Conservation (phyloP, 805 yeast species). For the Dipodascus geniculatus region DNA sequence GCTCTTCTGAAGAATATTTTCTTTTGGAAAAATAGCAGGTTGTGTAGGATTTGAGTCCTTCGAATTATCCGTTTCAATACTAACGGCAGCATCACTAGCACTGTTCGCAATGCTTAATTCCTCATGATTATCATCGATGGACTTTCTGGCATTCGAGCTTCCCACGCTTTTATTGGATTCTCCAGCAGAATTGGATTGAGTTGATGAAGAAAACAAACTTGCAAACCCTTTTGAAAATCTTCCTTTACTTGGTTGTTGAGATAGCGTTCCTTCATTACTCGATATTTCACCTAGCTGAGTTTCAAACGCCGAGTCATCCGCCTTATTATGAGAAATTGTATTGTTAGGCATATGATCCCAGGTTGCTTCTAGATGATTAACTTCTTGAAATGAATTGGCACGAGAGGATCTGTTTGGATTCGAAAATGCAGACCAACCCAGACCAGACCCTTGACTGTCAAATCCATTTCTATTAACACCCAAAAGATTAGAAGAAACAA, state of each 20-base stretch:
- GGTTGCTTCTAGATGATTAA: neutral
- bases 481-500: neutral
- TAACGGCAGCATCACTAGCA: conserved; percentile 5
- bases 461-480: neutral
- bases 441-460: neutral
- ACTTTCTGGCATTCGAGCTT: neutral
- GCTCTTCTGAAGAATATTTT: conserved; percentile 15
- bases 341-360: conserved; percentile 1
- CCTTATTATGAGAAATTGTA: neutral
- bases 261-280: neutral
- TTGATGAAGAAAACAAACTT: conserved; percentile 10
- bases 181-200: neutral
- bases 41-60: conserved; percentile 6
- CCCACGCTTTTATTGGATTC: neutral
- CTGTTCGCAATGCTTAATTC: conserved; percentile 4
- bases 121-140: neutral
- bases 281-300: neutral
- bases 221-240: conserved; percentile 13
- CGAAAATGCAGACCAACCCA: neutral
- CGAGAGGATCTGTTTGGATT: neutral
- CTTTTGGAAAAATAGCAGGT: conserved; percentile 4
- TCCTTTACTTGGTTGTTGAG: conserved; percentile 3
- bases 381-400: conserved; percentile 1
- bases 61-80: conserved; percentile 7
- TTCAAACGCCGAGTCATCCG: neutral